Conservation (phyloP, 225 moss, liverwort and hornwort species). For the Lunularia cruciata region DNA sequence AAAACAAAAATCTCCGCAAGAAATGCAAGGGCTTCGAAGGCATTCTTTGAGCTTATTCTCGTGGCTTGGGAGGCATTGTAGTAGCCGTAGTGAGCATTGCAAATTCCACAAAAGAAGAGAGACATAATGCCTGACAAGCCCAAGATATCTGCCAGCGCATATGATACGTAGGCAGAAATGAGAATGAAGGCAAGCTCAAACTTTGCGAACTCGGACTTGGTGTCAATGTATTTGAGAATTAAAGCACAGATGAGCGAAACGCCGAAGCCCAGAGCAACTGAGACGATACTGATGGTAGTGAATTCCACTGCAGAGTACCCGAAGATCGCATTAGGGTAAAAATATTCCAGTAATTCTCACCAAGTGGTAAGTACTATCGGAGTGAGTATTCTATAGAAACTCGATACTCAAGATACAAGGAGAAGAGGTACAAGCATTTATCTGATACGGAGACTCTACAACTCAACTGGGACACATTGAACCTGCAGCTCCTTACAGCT, state of each 20-base stretch:
- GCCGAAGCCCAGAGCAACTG: constrained; percentile 50
- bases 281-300: constrained; percentile 46
- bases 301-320: constrained; percentile 45
- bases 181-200: constrained; percentile 59
- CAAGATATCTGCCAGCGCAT: constrained; percentile 56
- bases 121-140: constrained; percentile 63
- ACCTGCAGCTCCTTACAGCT: too few species aligned
- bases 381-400: too few species aligned
- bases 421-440: too few species aligned
- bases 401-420: too few species aligned
- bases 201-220: constrained; percentile 47
- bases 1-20: constrained; percentile 58
- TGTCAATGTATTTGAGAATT: constrained; percentile 47
- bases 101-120: constrained; percentile 62
- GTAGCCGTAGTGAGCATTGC: constrained; percentile 57
- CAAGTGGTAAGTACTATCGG: too few species aligned
- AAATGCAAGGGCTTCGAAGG: constrained; percentile 55
- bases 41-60: constrained; percentile 55
- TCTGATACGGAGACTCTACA: too few species aligned
- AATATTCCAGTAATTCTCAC: too few species aligned
- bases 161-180: constrained; percentile 56
- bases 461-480: too few species aligned
- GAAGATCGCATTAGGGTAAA: too few species aligned
- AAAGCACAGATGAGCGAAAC: constrained; percentile 57
- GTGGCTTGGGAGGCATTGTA: constrained; percentile 55